Evolutionary conservation across 2,329 filamentous ascomycete species (phyloP).

Genomic region (Colletotrichum australisinense): DNA sequence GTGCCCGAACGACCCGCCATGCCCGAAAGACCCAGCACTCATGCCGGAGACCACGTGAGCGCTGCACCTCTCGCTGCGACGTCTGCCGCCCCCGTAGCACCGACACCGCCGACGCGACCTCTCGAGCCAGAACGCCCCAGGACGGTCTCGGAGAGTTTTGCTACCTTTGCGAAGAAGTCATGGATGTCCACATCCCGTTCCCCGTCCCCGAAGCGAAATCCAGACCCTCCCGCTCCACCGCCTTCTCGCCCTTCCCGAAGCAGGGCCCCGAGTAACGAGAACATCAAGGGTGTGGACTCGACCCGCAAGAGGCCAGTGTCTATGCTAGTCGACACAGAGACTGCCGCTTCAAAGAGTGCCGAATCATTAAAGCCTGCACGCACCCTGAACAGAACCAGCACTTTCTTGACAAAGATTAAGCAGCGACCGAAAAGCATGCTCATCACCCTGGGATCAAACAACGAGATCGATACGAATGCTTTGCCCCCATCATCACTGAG

Average conservation of each 20-base stretch:
- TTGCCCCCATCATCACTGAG: constrained; percentile 59
- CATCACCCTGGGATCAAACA: constrained; percentile 50
- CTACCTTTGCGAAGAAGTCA: constrained; percentile 61
- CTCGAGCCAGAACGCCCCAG: constrained; percentile 49
- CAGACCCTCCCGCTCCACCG: constrained; percentile 37
- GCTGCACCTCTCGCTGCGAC: constrained; percentile 16
- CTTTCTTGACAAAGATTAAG: constrained; percentile 65
- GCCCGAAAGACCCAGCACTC: constrained; percentile 37
- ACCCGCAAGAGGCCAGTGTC: constrained; percentile 45
- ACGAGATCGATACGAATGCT: constrained; percentile 52
- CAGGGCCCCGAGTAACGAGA: constrained; percentile 25
- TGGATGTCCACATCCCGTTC: constrained; percentile 64
- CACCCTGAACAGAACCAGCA: constrained; percentile 55
- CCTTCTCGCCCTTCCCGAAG: constrained; percentile 37
- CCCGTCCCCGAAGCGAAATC: constrained; percentile 54
- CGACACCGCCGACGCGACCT: constrained; percentile 35
- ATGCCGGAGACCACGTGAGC: constrained; percentile 30
- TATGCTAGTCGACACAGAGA: constrained; percentile 38
- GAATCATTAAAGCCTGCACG: constrained; percentile 52
- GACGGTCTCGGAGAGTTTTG: constrained; percentile 58
- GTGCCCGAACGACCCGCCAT: constrained; percentile 38
- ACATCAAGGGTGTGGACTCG: constrained; percentile 43
- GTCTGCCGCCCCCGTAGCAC: constrained; percentile 21
- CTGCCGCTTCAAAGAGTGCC: constrained; percentile 45
- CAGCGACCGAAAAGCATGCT: constrained; percentile 56